Conservation (phyloP, 305 asterid genomes). For the Nicotiana rustica region DNA sequence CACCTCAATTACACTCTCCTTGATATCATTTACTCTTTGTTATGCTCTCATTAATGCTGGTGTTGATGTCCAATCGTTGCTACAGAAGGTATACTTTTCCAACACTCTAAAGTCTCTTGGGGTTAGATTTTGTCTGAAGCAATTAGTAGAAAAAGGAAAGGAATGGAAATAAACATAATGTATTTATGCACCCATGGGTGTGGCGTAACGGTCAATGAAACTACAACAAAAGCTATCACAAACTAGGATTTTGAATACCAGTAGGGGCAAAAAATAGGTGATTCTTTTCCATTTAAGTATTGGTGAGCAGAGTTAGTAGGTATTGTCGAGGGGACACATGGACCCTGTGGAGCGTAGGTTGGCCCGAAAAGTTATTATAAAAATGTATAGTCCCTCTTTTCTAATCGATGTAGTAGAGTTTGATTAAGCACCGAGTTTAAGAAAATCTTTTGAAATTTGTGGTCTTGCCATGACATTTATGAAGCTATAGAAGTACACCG, state of each 20-base stretch:
- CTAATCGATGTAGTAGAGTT: no score
- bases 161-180: background rate
- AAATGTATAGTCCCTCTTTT: no score
- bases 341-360: background rate
- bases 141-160: background rate
- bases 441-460: no score
- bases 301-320: background rate
- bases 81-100: constrained; percentile 65
- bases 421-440: no score
- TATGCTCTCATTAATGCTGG: constrained; percentile 84
- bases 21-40: constrained; percentile 86
- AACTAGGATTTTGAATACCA: background rate
- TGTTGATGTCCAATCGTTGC: constrained; percentile 81
- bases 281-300: background rate
- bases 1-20: constrained; percentile 88
- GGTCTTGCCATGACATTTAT: no score
- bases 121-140: background rate
- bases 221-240: background rate
- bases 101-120: background rate
- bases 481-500: no score
- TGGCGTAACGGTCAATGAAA: background rate
- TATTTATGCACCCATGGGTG: background rate
- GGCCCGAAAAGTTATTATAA: background rate
- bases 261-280: background rate
- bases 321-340: constrained; percentile 24